Conservation (phyloP, 75 land plant species). For the Sequoiadendron giganteum region DNA sequence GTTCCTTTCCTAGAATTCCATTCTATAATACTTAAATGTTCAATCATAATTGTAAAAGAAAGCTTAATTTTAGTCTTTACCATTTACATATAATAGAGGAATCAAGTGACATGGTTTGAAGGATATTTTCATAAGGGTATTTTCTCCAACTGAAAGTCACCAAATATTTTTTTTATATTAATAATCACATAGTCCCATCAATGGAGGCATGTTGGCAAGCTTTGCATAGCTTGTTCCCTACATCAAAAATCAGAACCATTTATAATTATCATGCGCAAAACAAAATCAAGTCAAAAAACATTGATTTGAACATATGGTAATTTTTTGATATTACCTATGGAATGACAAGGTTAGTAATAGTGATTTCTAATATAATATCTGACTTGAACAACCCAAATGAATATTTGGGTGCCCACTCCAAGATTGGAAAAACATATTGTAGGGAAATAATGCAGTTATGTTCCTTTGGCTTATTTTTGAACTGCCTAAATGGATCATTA, state of each 20-base stretch:
- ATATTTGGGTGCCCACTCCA: constrained; percentile 53
- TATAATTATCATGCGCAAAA: neutral
- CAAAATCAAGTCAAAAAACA: neutral
- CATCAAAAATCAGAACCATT: neutral
- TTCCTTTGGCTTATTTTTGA: constrained; percentile 17
- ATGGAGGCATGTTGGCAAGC: constrained; percentile 76
- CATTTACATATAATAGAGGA: too few species aligned
- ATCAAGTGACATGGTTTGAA: too few species aligned
- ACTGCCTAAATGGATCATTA: constrained; percentile 26
- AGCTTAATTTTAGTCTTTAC: too few species aligned
- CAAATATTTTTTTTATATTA: too few species aligned
- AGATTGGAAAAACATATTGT: constrained; percentile 57
- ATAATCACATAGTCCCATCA: constrained; percentile 78
- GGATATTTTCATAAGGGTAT: too few species aligned
- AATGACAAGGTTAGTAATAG: constrained; percentile 74
- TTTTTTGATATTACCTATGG: constrained; percentile 24
- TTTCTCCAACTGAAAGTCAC: too few species aligned
- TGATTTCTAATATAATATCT: constrained; percentile 55
- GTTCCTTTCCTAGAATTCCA: too few species aligned
- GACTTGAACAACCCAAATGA: constrained; percentile 26
- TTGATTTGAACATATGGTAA: neutral
- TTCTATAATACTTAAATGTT: too few species aligned
- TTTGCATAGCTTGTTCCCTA: constrained; percentile 91
- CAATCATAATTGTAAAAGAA: too few species aligned
- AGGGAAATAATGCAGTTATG: constrained; percentile 23